phyloP scores from a whole-genome alignment of 169 alveolate genomes.

The Cryptosporidium bovis region DNA sequence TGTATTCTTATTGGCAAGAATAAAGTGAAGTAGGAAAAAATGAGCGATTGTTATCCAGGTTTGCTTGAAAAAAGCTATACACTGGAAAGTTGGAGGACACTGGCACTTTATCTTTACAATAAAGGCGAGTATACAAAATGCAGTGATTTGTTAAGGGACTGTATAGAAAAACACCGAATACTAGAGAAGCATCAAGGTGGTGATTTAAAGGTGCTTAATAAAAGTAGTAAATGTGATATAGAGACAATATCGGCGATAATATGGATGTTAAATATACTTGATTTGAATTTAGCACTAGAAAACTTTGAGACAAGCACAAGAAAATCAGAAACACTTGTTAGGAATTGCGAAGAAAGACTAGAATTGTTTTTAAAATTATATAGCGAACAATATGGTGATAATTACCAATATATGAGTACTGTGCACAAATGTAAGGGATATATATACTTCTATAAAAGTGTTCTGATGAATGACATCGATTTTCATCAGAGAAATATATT shows the following conservation, averaged over 20 bases:
- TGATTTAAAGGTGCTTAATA: not conserved
- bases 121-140: slow-evolving; percentile 16
- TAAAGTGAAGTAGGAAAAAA: not conserved
- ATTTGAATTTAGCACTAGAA: slow-evolving; percentile 38
- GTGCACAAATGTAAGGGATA: slow-evolving; percentile 48
- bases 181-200: slow-evolving; percentile 1
- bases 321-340: slow-evolving; percentile 25
- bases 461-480: slow-evolving; percentile 5
- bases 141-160: slow-evolving; percentile 30
- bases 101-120: slow-evolving; percentile 34
- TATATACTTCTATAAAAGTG: slow-evolving; percentile 40
- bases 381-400: not conserved
- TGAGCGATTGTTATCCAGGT: not conserved
- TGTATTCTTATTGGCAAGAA: too few species aligned
- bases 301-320: slow-evolving; percentile 29
- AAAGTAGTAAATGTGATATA: not conserved
- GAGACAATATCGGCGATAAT: not conserved
- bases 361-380: slow-evolving; percentile 1
- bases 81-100: slow-evolving; percentile 27
- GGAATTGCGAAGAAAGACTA: slow-evolving; percentile 35
- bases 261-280: slow-evolving; percentile 33
- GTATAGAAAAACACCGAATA: slow-evolving; percentile 26
- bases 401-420: not conserved
- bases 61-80: slow-evolving; percentile 21
- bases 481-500: not conserved